Conservation (phyloP, 495 filamentous ascomycete species). For the Hypoxylon subgilvum region DNA sequence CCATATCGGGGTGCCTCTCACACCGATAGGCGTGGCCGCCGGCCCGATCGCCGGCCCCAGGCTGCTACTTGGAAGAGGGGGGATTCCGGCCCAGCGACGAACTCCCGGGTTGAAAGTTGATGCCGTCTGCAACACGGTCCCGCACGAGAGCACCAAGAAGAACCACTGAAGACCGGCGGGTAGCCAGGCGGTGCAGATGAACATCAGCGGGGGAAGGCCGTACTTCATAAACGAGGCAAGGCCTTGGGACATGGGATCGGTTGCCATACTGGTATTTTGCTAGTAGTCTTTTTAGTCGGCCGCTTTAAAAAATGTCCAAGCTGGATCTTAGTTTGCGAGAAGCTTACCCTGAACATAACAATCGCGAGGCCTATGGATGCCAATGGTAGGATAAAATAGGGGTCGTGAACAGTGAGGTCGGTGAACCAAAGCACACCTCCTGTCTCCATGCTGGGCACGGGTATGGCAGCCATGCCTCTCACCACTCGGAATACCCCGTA, state of each 20-base stretch:
- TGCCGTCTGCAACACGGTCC: constrained; percentile 64
- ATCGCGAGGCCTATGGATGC: constrained; percentile 44
- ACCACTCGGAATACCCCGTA: constrained; percentile 82
- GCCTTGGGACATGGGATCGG: constrained; percentile 41
- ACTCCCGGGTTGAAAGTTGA: constrained; percentile 58
- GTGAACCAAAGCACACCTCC: constrained; percentile 78
- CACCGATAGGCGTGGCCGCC: no score
- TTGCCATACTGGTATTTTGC: constrained; percentile 34
- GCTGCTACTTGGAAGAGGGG: constrained; percentile 43
- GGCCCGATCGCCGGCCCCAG: constrained; percentile 3
- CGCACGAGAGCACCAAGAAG: constrained; percentile 64
- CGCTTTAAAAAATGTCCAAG: no score
- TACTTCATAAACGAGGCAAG: constrained; percentile 60
- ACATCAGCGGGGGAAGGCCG: constrained; percentile 65
- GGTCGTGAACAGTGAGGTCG: constrained; percentile 80
- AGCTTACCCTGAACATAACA: constrained; percentile 60
- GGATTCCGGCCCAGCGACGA: constrained; percentile 57
- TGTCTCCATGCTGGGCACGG: constrained; percentile 75
- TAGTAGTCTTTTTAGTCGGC: no score
- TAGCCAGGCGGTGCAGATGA: constrained; percentile 66
- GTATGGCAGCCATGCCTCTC: constrained; percentile 73
- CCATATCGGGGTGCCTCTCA: constrained; percentile 33
- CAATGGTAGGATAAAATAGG: constrained; percentile 74
- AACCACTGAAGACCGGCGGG: constrained; percentile 75
- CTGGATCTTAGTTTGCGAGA: no score